Percentiles rank a stretch among this genome's conserved stretches.
These are phyloP conservation scores for Bruguiera sexangula DNA, from an alignment of 345 rosid species.

Conservation along the genomic window DNA sequence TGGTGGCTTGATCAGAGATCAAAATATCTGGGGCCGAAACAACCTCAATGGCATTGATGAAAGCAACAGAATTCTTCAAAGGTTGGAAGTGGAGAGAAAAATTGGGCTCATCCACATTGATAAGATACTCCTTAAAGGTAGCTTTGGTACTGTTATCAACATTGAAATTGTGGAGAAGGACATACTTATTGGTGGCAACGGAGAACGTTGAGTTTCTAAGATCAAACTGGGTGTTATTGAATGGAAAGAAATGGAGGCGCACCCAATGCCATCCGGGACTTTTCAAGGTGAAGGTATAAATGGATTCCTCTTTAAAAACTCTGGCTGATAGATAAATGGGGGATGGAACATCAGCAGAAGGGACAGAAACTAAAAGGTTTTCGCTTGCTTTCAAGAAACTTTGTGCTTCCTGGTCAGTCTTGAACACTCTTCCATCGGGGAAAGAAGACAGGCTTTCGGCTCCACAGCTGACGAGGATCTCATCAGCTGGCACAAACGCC, in stretches of 20 bases:
- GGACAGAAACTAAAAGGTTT: slow-evolving; percentile 1
- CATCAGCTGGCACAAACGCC: slow-evolving; percentile 1
- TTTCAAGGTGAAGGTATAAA: slow-evolving; percentile 3
- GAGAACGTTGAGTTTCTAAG: slow-evolving; percentile 1
- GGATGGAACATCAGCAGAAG: slow-evolving; percentile 5
- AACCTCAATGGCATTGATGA: slow-evolving; percentile 11
- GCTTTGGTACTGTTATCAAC: not conserved
- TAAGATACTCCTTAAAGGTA: slow-evolving; percentile 8
- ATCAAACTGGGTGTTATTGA: not conserved
- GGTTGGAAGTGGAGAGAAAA: slow-evolving; percentile 12
- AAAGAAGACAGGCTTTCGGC: not conserved
- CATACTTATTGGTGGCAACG: slow-evolving; percentile 9
- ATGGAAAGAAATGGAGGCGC: slow-evolving; percentile 7
- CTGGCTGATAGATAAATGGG: slow-evolving; percentile 1
- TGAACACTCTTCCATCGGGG: slow-evolving; percentile 12
- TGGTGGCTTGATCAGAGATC: slow-evolving; percentile 6
- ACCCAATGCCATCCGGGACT: slow-evolving; percentile 16
- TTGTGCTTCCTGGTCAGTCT: not conserved
- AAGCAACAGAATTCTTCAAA: slow-evolving; percentile 2
- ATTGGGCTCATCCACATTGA: not conserved
- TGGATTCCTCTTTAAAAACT: not conserved
- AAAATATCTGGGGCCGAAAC: slow-evolving; percentile 5
- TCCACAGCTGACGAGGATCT: slow-evolving; percentile 15
- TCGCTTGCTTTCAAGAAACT: not conserved
- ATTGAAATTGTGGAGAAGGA: slow-evolving; percentile 10